Base-by-base conservation (phyloP, 768 basidiomycete genomes). In the Termitomyces sp. region DNA sequence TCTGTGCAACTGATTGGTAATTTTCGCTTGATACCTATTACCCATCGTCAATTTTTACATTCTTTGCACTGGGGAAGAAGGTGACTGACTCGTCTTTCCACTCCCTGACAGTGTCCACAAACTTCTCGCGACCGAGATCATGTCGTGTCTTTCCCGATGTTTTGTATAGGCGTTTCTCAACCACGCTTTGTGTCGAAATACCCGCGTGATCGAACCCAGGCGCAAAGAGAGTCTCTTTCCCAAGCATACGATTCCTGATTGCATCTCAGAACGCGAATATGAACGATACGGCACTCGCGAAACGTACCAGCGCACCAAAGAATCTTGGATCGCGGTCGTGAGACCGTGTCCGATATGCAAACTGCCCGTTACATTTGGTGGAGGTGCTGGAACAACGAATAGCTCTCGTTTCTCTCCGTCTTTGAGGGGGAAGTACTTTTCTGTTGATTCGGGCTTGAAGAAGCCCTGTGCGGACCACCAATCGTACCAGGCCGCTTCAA, bases 201-300 rank as follows among this genome's bases (percentile, higher is more conserved):
- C 96, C 96, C 0, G 97, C 97, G 68, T 99, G 97, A 74, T 99
- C 97, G 70, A 96, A 99, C 15, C 97, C 97, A 0, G 97, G 97
- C 2, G 88, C 84, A 69, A 90, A 98, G 0, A 98, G 79, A 0
- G 91, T 89, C 10, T 92, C 93, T 75, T 88, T 92, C 1, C 96
- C 96, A 45, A 90, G 77, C 97, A 98, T 99, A 38, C 96, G 93
- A 72, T 95, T 94, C 94, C 92, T 94, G 59, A 58, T 1, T 56
- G 60, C 34, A 47, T 38, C 50, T n/a, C 15, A 63, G 34, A 17
- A 20, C n/a, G 11, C 17, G 25, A 29, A 60, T 17, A 36, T 17
- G 38, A 55, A 25, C 25, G 0, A 17, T 29, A 48, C 57, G n/a
- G 14, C 14, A 17, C 57, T 11, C 29, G 29, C 12, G 31, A 3